These are phyloP conservation scores for Dorcoceras hygrometricum DNA, from an alignment of 257 asterid species.

Conservation along the genomic window DNA sequence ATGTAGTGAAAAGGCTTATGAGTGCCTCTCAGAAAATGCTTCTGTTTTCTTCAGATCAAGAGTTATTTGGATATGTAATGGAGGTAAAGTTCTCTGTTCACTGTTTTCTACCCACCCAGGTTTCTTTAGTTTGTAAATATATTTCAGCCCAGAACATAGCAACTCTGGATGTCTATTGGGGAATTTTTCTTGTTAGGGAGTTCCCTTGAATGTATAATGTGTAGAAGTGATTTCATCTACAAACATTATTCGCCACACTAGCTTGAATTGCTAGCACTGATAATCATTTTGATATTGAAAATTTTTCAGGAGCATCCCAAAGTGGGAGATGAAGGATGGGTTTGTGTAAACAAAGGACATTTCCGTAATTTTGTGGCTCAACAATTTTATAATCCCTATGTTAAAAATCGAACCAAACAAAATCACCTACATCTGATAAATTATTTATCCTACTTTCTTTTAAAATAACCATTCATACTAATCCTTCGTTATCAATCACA, in stretches of 20 bases:
- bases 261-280: background rate
- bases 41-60: constrained; percentile 71
- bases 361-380: too few species aligned
- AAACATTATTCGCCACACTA: background rate
- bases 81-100: constrained; percentile 39
- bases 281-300: background rate
- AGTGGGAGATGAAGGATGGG: constrained; percentile 51
- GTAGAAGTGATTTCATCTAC: background rate
- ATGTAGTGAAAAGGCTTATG: constrained; percentile 91
- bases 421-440: too few species aligned
- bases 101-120: background rate
- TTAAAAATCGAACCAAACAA: too few species aligned
- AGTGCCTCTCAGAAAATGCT: constrained; percentile 71
- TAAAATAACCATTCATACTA: too few species aligned
- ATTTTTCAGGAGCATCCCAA: constrained; percentile 77
- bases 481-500: too few species aligned
- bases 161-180: background rate
- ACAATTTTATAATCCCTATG: too few species aligned
- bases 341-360: constrained; percentile 43
- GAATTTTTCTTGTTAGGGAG: background rate
- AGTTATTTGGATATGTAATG: constrained; percentile 47
- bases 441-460: too few species aligned
- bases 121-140: background rate
- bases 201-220: background rate
- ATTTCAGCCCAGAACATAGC: background rate